Evolutionary conservation across 169 alveolate species (phyloP), one percentile per base, ranked within the genome.

Genomic region (Eimeria necatrix): DNA sequence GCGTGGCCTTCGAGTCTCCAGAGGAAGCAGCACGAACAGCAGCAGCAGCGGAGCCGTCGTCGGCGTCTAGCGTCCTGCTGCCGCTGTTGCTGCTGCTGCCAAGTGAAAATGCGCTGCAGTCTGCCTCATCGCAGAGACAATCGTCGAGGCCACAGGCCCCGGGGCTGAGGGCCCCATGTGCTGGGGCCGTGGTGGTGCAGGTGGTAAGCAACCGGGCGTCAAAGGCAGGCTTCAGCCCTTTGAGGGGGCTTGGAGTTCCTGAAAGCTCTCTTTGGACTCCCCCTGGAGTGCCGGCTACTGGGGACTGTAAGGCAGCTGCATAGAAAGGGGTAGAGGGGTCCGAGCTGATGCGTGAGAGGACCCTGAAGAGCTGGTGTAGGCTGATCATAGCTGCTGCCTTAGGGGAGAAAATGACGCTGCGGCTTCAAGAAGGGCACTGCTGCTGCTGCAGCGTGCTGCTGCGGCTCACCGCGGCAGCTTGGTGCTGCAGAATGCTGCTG

Each of bases 251-350:
- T 7, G 46, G 32, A 24, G 78, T 16, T n/a, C 32, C 78, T 24
- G 12, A 8, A 24, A 24, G 32, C 46, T 8, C 78, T 24, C 78
- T n/a, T 7, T 16, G n/a, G 78, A 10, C 78, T 24, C 78, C 78
- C 78, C 22, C 68, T 12, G 68, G 22, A 56, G 68, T 10, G 68
- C 20, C 68, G 12, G 2, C 68, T 12, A 10, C 20, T 12, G 74
- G 64, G 18, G 64, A 56, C n/a, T 56, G 64, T 12, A 56, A 16
- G 64, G 64, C n/a, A 9, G 64, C 64, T 56, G 64, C 64, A 16
- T 56, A 56, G 64, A 56, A 56, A 64, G 76, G 76, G 76, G 76
- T 22, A 64, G 76, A 64, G 22, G 76, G 76, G 76, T 64, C 76
- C 8, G 32, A 16, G 76, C 41, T 64, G 20, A 64, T 22, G 22